phyloP scores from a whole-genome alignment of 2,329 filamentous ascomycete species.

The Cladophialophora chaetospira region DNA sequence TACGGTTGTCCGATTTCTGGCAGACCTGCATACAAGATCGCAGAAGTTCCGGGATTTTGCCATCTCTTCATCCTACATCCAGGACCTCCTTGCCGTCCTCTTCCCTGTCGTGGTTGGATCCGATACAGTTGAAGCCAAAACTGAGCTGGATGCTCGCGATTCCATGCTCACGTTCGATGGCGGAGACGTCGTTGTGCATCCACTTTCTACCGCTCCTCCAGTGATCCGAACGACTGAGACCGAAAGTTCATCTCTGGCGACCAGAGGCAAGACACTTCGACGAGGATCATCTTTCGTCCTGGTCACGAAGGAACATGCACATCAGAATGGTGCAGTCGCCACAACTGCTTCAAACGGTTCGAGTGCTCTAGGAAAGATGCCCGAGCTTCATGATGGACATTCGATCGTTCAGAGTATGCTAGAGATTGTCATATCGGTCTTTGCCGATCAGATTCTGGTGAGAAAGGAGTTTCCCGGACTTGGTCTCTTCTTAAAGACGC shows the following conservation, averaged over 20 bases:
- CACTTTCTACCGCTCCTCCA: conserved; percentile 65
- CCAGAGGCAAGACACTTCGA: conserved; percentile 52
- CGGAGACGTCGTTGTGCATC: conserved; percentile 79
- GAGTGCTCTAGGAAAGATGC: conserved; percentile 46
- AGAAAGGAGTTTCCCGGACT: conserved; percentile 92
- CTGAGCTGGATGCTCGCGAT: conserved; percentile 81
- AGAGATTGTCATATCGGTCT: conserved; percentile 76
- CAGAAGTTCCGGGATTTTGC: conserved; percentile 80
- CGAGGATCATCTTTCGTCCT: conserved; percentile 91
- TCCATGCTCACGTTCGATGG: conserved; percentile 82
- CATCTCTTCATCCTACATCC: conserved; percentile 75
- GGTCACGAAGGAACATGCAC: conserved; percentile 56
- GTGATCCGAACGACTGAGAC: conserved; percentile 74
- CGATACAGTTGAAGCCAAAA: conserved; percentile 78
- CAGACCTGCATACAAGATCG: conserved; percentile 76
- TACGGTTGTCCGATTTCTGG: conserved; percentile 75
- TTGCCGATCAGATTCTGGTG: conserved; percentile 79
- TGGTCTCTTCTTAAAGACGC: conserved; percentile 80
- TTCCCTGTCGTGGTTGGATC: conserved; percentile 88
- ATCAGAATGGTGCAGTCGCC: conserved; percentile 13
- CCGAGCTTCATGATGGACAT: conserved; percentile 60
- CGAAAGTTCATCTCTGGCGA: conserved; percentile 48
- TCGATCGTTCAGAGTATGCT: conserved; percentile 74
- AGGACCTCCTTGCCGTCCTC: conserved; percentile 74
- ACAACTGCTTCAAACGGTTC: conserved; percentile 57